Percentiles rank a stretch among this genome's conserved stretches.
phyloP scores from a whole-genome alignment of 352 stramenopile species.

The Peronospora belbahrii region DNA sequence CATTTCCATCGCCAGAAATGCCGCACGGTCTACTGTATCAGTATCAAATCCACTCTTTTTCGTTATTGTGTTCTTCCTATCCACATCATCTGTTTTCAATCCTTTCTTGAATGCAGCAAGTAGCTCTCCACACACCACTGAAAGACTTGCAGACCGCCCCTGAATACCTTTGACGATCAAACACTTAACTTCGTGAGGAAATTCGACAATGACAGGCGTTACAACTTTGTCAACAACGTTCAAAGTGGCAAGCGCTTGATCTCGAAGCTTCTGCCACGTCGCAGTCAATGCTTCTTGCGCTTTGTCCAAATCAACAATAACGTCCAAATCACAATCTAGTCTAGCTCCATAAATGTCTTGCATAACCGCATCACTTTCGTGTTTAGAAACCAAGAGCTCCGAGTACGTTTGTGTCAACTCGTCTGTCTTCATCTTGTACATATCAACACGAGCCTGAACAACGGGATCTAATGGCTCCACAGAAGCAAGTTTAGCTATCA shows the following conservation, averaged over 20 bases:
- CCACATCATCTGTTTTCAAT: slow-evolving; percentile 2
- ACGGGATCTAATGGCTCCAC: slow-evolving; percentile 42
- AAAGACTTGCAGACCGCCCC: slow-evolving; percentile 32
- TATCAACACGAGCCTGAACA: slow-evolving; percentile 54
- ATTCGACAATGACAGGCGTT: slow-evolving; percentile 17
- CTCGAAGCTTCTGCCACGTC: slow-evolving; percentile 25
- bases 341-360: slow-evolving; percentile 69
- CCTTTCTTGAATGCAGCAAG: slow-evolving; percentile 26
- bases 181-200: slow-evolving; percentile 37
- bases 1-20: slow-evolving; percentile 56
- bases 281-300: slow-evolving; percentile 8
- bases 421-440: slow-evolving; percentile 69
- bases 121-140: slow-evolving; percentile 29
- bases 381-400: slow-evolving; percentile 23
- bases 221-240: slow-evolving; percentile 14
- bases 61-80: slow-evolving; percentile 1
- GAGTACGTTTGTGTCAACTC: slow-evolving; percentile 48
- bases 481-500: slow-evolving; percentile 8
- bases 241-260: slow-evolving; percentile 5
- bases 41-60: slow-evolving; percentile 6
- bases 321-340: slow-evolving; percentile 43
- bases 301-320: slow-evolving; percentile 15
- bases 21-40: slow-evolving; percentile 8
- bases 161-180: slow-evolving; percentile 51
- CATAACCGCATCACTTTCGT: slow-evolving; percentile 30